Evolutionary conservation across 176 grass and related monocot species (phyloP).

Genomic region (Bonia amplexicaulis): DNA sequence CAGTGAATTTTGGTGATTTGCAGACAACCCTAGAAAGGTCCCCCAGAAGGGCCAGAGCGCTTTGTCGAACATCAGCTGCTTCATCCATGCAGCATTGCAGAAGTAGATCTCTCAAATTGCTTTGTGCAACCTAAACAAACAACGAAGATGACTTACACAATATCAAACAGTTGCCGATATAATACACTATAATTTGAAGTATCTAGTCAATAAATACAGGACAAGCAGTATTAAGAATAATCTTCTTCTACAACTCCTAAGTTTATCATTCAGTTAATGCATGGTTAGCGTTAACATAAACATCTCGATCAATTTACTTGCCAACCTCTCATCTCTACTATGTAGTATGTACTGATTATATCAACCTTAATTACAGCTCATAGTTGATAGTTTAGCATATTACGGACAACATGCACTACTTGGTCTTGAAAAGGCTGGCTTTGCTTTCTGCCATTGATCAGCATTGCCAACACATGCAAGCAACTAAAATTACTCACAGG

Average conservation of each 20-base stretch:
- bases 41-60: slow-evolving; percentile 86
- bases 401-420: not conserved
- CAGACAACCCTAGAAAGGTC: slow-evolving; percentile 86
- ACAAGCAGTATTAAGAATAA: not conserved
- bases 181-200: slow-evolving; percentile 5
- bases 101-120: slow-evolving; percentile 82
- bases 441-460: not conserved
- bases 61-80: slow-evolving; percentile 86
- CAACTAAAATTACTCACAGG: not conserved
- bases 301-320: not conserved
- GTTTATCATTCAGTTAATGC: not conserved
- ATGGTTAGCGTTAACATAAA: not conserved
- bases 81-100: slow-evolving; percentile 95
- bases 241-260: not conserved
- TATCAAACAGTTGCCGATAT: slow-evolving; percentile 10
- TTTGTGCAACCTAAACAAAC: slow-evolving; percentile 70
- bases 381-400: not conserved
- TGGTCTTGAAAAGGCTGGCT: not conserved
- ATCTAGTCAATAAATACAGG: not conserved
- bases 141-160: slow-evolving; percentile 10
- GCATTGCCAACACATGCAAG: not conserved
- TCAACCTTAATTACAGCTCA: not conserved
- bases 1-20: slow-evolving; percentile 3
- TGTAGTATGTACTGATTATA: not conserved
- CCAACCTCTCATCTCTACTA: not conserved